A percentile compares a stretch with the other conserved stretches of the same genome.
Evolutionary conservation across 805 yeast species (phyloP).

Genomic region (Myxozyma lipomycoides): DNA sequence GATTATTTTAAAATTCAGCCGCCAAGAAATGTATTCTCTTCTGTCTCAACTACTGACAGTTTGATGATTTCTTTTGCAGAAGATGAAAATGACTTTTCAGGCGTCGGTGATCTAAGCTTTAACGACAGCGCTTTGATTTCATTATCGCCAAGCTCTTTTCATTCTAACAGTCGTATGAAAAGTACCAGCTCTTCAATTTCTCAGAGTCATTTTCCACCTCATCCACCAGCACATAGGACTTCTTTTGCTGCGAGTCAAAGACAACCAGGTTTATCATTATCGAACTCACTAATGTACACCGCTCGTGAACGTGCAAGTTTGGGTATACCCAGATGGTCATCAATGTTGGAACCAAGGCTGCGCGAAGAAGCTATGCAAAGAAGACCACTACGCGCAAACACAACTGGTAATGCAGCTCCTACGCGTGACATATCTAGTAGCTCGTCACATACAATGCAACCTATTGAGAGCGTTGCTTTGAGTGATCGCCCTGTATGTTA

Average conservation of each 20-base stretch:
- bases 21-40: too few relatives aligned
- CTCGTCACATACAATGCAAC: background rate
- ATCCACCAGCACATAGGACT: conserved; percentile 2
- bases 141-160: too few relatives aligned
- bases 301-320: conserved; percentile 2
- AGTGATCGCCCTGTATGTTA: too few relatives aligned
- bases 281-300: background rate
- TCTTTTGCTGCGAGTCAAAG: background rate
- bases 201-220: conserved; percentile 1
- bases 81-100: too few relatives aligned
- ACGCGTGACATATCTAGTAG: background rate
- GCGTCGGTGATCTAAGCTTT: too few relatives aligned
- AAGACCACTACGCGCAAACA: background rate
- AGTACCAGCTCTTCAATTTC: background rate
- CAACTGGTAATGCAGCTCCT: background rate
- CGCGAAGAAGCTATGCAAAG: background rate
- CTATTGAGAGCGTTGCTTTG: too few relatives aligned
- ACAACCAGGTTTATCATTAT: background rate
- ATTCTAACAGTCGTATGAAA: background rate
- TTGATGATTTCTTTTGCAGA: too few relatives aligned
- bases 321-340: conserved; percentile 5
- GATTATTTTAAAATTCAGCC: too few relatives aligned
- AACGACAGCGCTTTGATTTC: too few relatives aligned
- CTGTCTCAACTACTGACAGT: too few relatives aligned
- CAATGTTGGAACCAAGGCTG: background rate